Evolutionary conservation across 345 rosid genomes (phyloP), one percentile per base, ranked within the genome.

Genomic region (Euphorbia tirucalli): DNA sequence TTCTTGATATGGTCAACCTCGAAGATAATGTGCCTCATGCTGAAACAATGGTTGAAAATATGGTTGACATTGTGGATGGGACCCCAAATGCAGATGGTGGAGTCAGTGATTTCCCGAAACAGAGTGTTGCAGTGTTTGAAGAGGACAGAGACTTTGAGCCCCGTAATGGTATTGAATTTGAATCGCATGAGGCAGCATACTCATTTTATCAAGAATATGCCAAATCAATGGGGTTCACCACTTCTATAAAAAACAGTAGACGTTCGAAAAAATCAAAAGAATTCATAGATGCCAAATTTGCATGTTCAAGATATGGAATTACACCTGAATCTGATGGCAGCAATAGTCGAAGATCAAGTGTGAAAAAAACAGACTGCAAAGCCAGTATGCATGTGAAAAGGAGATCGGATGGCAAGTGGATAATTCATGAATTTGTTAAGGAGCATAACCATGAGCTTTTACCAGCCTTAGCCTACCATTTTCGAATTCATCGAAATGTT

Each of bases 301-400:
- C 79, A 0, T 71, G 84, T 72, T 81, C 84, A 7, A 74, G 84
- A 67, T 81, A 78, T 65, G 84, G 84, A 52, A 52, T 78, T 64
- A 74, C 79, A 0, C 84, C 81, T 58, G 81, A 81, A 55, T 81
- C 81, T 18, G 84, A 77, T 41, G 56, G 77, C 52, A 74, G 81
- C 24, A 81, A 61, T 65, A 72, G 81, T 68, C 70, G 81, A 25
- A 77, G 81, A 60, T 77, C 84, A 19, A 66, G 75, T 64, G 79
- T 77, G 64, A 81, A 71, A 71, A 80, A 81, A 46, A 77, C 79
- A n/a, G 81, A 81, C 52, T 81, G 84, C 70, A 81, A 77, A 61
- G 84, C 84, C 19, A 81, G 84, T 62, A 81, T 81, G 84, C 84
- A 81, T 63, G 81, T 81, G 58, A 81, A 81, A 69, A 77, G 84